Base-by-base conservation (phyloP, 805 yeast genomes). In the Kodamaea restingae region DNA sequence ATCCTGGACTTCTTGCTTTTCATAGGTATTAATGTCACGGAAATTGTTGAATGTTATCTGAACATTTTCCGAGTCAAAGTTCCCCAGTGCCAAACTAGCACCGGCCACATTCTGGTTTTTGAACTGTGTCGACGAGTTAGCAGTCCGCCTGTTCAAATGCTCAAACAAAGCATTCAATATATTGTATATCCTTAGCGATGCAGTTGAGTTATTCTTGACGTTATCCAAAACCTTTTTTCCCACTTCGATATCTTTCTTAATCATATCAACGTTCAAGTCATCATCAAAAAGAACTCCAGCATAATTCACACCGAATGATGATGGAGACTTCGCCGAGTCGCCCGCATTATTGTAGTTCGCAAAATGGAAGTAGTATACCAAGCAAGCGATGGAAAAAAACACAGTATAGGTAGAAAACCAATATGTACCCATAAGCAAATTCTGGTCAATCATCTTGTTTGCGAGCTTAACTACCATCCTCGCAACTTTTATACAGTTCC, bases 401-500 rank as follows among this genome's bases (percentile, higher is more conserved):
- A 88, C 82, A 0, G 96, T 86, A 58, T 88, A 88, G 54, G 85
- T 84, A 5, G 93, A 80, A 55, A 87, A 88, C 95, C 96, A 88
- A 55, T 88, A 90, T 2, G 93, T 84, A 1, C 95, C 95, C 47
- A 81, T 77, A 28, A 88, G 65, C 58, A 86, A 70, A 42, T 81
- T 72, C 45, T 80, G 77, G 47, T 76, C 73, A 45, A 84, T 80
- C 88, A 88, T 78, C 52, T 83, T 88, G 49, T 84, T 79, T 0
- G 95, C 88, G 41, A 87, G 58, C 50, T 81, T 80, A 12, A 88
- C 88, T 20, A 85, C 95, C 51, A 83, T 78, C 42, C 93, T 70
- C 0, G 96, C 90, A 7, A 86, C 88, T 48, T 82, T 79, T 39
- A 88, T 81, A 62, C 96, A 88, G 50, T 84, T 84, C 50, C 82